phyloP scores from a whole-genome alignment of 306 rosid genomes.

The Lathyrus aphaca region DNA sequence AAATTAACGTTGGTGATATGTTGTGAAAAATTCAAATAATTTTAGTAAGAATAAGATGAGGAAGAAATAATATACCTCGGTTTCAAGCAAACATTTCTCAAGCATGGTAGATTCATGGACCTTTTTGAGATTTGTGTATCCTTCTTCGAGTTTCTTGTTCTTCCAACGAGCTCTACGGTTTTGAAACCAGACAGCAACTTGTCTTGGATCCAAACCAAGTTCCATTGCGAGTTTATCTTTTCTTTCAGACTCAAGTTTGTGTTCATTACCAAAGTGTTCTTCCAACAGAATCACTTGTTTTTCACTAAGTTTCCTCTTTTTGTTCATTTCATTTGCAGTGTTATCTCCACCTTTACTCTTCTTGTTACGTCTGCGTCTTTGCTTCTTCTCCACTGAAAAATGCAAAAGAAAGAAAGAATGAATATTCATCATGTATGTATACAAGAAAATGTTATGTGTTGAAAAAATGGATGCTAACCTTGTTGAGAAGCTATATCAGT shows the following conservation, averaged over 20 bases:
- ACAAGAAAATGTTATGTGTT: not conserved
- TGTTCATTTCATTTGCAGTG: slow-evolving; percentile 41
- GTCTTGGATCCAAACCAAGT: slow-evolving; percentile 87
- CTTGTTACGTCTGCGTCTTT: slow-evolving; percentile 61
- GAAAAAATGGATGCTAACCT: not conserved
- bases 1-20: slow-evolving; percentile 32
- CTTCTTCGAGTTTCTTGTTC: slow-evolving; percentile 89
- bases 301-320: slow-evolving; percentile 75
- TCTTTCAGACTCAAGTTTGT: slow-evolving; percentile 80
- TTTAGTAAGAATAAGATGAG: not conserved
- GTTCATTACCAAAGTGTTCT: slow-evolving; percentile 67
- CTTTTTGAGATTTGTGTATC: slow-evolving; percentile 65
- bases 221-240: slow-evolving; percentile 80
- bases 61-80: slow-evolving; percentile 53
- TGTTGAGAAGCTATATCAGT: not conserved
- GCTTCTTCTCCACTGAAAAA: slow-evolving; percentile 56
- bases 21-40: not conserved
- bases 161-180: slow-evolving; percentile 96
- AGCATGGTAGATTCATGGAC: slow-evolving; percentile 53
- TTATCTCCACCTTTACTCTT: slow-evolving; percentile 64
- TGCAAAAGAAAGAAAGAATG: not conserved
- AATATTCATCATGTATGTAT: not conserved
- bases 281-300: slow-evolving; percentile 80
- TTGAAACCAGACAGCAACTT: slow-evolving; percentile 96
- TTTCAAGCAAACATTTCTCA: slow-evolving; percentile 72